Evolutionary conservation across 768 basidiomycete genomes (phyloP).

Genomic region (Trametes cinnabarina): DNA sequence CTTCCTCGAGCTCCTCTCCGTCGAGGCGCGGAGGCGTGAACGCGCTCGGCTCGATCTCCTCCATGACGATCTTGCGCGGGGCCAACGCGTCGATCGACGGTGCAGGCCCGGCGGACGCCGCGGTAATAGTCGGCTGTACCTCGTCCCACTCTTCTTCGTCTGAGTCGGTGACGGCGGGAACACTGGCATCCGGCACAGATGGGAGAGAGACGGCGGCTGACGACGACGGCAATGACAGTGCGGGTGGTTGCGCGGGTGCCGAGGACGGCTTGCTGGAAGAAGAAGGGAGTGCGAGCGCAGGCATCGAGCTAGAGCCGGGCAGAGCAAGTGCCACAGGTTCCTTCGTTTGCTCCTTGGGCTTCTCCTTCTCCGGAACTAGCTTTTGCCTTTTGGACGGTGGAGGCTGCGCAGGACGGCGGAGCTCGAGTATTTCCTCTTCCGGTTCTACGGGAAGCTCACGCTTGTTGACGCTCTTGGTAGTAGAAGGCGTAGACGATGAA

Average conservation of each 20-base stretch:
- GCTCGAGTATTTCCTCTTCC: slow-evolving; percentile 10
- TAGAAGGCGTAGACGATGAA: background rate
- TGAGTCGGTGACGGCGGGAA: slow-evolving; percentile 17
- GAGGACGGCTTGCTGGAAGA: background rate
- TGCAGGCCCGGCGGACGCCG: background rate
- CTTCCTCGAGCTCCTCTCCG: slow-evolving; percentile 20
- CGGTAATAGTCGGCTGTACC: slow-evolving; percentile 15
- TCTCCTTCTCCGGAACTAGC: slow-evolving; percentile 14
- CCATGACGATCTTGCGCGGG: slow-evolving; percentile 27
- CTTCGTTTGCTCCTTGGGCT: slow-evolving; percentile 10
- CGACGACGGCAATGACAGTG: slow-evolving; percentile 20
- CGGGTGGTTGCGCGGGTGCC: background rate
- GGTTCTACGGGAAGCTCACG: slow-evolving; percentile 15
- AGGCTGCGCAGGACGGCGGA: slow-evolving; percentile 11
- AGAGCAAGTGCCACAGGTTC: slow-evolving; percentile 18
- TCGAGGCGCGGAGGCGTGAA: slow-evolving; percentile 2
- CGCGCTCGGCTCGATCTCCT: slow-evolving; percentile 25
- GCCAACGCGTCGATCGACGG: slow-evolving; percentile 5
- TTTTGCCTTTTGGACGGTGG: slow-evolving; percentile 13
- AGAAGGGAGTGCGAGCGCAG: slow-evolving; percentile 5
- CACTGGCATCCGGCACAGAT: background rate
- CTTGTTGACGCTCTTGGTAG: slow-evolving; percentile 16
- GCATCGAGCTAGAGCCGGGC: slow-evolving; percentile 12
- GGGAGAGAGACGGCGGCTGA: background rate
- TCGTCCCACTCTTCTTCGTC: slow-evolving; percentile 30